Base-by-base conservation (phyloP, 345 rosid genomes). In the Tarenaya hassleriana region DNA sequence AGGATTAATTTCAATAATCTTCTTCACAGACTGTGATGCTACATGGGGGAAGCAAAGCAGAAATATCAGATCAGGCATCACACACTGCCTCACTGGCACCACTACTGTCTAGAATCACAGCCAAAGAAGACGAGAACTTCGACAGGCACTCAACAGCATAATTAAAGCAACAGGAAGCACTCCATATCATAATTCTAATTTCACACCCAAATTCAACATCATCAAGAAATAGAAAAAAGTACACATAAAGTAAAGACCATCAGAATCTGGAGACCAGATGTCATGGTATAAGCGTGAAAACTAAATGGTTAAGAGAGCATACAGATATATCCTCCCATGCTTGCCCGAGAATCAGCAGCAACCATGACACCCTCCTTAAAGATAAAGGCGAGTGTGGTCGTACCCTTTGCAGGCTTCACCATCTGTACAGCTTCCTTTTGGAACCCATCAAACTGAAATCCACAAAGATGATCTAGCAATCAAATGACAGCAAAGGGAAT, bases 311-410 rank as follows among this genome's bases (percentile, higher is more conserved):
- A 34, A 29, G 67, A 16, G 56, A 52, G 71, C 85, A 57, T 82
- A 94, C 97, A 94, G 39, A 88, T 86, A 68, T 88, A 94, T 64
- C 95, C 97, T 67, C 99, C 99, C 99, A 94, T 88, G 94, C 95
- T 88, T 61, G 99, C 99, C 62, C 97, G 77, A 52, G 99, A 88
- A 78, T 94, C 99, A 65, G 97, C 95, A 56, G 97, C 99, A 29
- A 94, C 99, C 81, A 88, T 94, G 21, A 94, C 94, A 29, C 95
- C 99, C 31, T 79, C 95, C 70, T 86, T 78, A 56, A 94, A 94
- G 55, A 94, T 94, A 47, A 94, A 94, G 51, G 99, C 99, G 8
- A 94, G 88, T 0, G 99, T 94, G 10, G 99, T 94, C 41, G 97
- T 94, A 20, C 99, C 99, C 74, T 80, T 86, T 0, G 95, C 95